Conservation (phyloP, 441 rosid species). For the Pelargonium myrrhifolium region DNA sequence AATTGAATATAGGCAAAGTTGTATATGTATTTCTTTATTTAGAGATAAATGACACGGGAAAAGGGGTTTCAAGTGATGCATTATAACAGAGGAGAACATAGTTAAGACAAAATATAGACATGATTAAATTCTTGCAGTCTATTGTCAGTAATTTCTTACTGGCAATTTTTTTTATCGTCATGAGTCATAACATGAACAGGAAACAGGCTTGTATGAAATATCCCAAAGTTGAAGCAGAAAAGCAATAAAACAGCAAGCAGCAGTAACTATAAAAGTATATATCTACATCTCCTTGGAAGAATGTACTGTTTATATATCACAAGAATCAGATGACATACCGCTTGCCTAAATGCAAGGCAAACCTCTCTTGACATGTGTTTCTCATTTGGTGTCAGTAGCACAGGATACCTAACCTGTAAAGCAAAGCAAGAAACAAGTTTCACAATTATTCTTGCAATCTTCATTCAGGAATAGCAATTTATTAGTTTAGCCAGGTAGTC, state of each 20-base stretch:
- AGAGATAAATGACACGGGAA: no score
- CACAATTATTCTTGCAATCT: neutral
- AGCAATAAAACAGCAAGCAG: no score
- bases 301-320: neutral
- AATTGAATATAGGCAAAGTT: neutral
- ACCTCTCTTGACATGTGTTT: constrained; percentile 99
- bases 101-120: neutral
- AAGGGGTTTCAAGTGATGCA: no score
- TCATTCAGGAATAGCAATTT: neutral
- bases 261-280: no score
- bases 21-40: no score
- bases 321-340: constrained; percentile 40
- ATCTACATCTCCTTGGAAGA: no score
- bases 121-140: neutral
- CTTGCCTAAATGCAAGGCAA: constrained; percentile 95
- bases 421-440: constrained; percentile 16
- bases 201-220: no score
- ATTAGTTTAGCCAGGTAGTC: constrained; percentile 6
- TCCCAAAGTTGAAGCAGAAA: no score
- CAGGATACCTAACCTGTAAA: constrained; percentile 96
- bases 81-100: neutral
- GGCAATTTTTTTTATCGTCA: neutral
- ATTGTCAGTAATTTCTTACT: neutral
- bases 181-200: neutral
- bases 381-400: constrained; percentile 89